A percentile compares a stretch with the other conserved stretches of the same genome.
Conservation (phyloP, 441 rosid species). For the Eutrema salsugineum region DNA sequence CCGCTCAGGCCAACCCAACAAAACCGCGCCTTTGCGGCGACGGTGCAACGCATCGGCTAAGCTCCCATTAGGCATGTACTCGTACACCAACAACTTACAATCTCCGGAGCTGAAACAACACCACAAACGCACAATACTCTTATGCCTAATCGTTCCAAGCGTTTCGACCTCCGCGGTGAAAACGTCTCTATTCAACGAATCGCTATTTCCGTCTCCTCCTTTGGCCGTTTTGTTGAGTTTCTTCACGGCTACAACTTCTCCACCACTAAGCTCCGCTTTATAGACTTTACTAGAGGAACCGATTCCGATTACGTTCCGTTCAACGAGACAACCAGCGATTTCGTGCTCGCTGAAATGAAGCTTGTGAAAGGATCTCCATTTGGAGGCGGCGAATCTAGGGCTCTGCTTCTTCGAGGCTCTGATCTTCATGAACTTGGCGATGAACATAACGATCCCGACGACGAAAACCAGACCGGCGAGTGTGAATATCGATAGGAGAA, state of each 20-base stretch:
- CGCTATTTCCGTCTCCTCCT: conserved; percentile 24
- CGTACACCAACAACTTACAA: conserved; percentile 58
- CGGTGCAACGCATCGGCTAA: conserved; percentile 54
- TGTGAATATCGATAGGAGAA: conserved; percentile 43
- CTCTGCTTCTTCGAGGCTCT: conserved; percentile 37
- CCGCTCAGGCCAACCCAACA: conserved; percentile 56
- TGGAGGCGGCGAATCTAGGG: conserved; percentile 27
- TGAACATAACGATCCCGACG: conserved; percentile 47
- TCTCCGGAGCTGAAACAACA: conserved; percentile 54
- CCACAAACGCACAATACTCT: conserved; percentile 66
- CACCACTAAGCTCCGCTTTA: conserved; percentile 47
- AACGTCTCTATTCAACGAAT: conserved; percentile 32
- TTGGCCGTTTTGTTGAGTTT: conserved; percentile 38
- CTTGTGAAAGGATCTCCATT: conserved; percentile 70
- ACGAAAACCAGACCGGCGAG: conserved; percentile 50
- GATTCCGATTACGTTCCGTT: conserved; percentile 53
- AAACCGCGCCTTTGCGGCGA: conserved; percentile 37
- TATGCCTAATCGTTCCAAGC: conserved; percentile 66
- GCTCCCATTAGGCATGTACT: conserved; percentile 74
- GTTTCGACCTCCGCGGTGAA: conserved; percentile 58
- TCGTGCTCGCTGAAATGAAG: conserved; percentile 58
- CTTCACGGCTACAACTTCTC: conserved; percentile 69
- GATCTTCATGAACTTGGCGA: conserved; percentile 41
- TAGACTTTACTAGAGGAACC: conserved; percentile 71
- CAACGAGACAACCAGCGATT: conserved; percentile 44